Conservation (phyloP, 2,329 filamentous ascomycete genomes). For the Colletotrichum sp. region DNA sequence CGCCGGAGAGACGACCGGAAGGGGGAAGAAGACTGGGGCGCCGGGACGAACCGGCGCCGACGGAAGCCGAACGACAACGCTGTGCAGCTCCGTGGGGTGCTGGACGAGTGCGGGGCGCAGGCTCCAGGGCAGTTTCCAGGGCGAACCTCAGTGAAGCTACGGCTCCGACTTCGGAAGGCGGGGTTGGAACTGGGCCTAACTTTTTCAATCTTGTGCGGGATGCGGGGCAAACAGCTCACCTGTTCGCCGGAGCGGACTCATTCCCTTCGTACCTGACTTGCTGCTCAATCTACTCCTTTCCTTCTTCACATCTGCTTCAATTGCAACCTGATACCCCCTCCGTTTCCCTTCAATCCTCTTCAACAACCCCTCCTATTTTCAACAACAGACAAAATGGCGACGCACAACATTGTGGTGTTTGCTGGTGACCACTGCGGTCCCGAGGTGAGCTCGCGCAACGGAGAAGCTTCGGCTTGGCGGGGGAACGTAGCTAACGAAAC, state of each 20-base stretch:
- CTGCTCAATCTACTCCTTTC: neutral
- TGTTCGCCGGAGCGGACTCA: neutral
- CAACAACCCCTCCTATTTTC: neutral
- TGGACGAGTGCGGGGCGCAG: neutral
- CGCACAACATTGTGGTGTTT: conserved; percentile 81
- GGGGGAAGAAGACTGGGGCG: neutral
- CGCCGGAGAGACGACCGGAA: conserved; percentile 1
- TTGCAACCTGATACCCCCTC: neutral
- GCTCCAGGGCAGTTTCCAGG: neutral
- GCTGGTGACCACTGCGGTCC: conserved; percentile 86
- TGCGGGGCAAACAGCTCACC: conserved; percentile 19
- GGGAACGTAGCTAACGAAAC: conserved; percentile 6
- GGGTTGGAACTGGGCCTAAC: conserved; percentile 32
- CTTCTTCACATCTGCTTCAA: neutral
- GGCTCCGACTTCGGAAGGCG: conserved; percentile 42
- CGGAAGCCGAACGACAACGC: conserved; percentile 1
- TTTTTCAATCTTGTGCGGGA: conserved; percentile 22
- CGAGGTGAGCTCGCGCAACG: conserved; percentile 59
- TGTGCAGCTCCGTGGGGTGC: neutral
- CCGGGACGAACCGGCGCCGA: conserved; percentile 17
- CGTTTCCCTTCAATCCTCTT: neutral
- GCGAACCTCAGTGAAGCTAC: neutral
- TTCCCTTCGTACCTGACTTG: neutral
- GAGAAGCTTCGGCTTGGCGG: neutral
- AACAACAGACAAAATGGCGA: conserved; percentile 58